Evolutionary conservation across 441 rosid genomes (phyloP).

Genomic region (Pelargonium australe): DNA sequence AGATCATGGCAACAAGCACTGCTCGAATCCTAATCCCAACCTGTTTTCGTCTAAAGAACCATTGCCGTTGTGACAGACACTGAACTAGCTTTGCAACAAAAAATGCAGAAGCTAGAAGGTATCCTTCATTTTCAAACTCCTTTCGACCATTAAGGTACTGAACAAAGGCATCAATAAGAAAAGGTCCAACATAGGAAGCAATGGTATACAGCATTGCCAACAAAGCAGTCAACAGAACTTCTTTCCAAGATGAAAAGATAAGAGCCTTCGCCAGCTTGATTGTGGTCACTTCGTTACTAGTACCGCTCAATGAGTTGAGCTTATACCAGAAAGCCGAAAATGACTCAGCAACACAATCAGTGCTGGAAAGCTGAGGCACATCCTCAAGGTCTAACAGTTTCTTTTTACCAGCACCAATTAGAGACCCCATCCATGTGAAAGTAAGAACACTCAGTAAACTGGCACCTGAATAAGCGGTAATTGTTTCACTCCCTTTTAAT

Average conservation of each 20-base stretch:
- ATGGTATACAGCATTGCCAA: constrained; percentile 36
- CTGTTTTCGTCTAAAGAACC: constrained; percentile 41
- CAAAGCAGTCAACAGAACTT: constrained; percentile 42
- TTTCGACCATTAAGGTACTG: constrained; percentile 60
- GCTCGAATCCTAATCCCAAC: constrained; percentile 39
- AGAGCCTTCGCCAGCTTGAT: constrained; percentile 57
- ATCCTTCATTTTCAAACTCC: constrained; percentile 40
- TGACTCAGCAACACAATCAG: constrained; percentile 44
- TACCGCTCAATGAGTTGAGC: constrained; percentile 34
- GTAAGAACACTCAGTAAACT: constrained; percentile 45
- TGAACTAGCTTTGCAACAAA: constrained; percentile 46
- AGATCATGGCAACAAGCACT: constrained; percentile 37
- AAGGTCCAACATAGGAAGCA: constrained; percentile 72
- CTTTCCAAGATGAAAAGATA: constrained; percentile 52
- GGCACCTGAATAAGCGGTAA: constrained; percentile 53
- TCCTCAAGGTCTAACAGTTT: constrained; percentile 68
- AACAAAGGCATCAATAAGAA: constrained; percentile 68
- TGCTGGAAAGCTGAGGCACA: constrained; percentile 64
- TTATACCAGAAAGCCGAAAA: constrained; percentile 37
- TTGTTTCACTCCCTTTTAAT: constrained; percentile 36
- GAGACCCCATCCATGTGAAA: constrained; percentile 69
- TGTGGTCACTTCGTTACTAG: constrained; percentile 33
- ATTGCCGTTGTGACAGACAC: constrained; percentile 37
- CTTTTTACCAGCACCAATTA: constrained; percentile 63
- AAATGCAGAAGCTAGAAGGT: constrained; percentile 38